Percentiles rank a stretch among this genome's conserved stretches.
Conservation (phyloP, 192 early-diverging fungal species). For the Coemansia sp. region DNA sequence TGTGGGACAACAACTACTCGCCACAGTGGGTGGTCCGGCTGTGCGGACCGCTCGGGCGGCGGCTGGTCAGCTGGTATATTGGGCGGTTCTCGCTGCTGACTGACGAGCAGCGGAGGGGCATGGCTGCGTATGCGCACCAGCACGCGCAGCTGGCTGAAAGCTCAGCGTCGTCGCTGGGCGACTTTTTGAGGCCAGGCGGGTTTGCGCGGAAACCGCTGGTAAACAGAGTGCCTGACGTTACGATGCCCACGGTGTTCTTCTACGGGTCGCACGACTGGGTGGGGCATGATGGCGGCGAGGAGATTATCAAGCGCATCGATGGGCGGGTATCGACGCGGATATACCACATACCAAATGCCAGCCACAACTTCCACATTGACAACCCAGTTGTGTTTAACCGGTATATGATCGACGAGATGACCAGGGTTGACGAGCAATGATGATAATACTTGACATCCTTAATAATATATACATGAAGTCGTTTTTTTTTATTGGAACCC, state of each 20-base stretch:
- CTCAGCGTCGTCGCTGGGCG: constrained; percentile 81
- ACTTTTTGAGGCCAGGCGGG: constrained; percentile 78
- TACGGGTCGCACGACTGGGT: constrained; percentile 89
- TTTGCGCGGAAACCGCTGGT: constrained; percentile 81
- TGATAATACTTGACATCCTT: background rate
- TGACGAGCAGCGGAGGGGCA: constrained; percentile 64
- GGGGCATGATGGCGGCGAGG: constrained; percentile 75
- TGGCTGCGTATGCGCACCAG: constrained; percentile 84
- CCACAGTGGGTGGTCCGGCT: constrained; percentile 80
- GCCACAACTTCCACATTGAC: constrained; percentile 88
- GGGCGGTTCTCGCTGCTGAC: constrained; percentile 69
- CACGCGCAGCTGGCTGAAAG: constrained; percentile 74
- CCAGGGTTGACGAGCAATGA: background rate
- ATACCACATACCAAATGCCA: constrained; percentile 60
- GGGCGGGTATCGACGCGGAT: constrained; percentile 40
- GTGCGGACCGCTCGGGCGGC: constrained; percentile 76
- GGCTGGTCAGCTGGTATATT: constrained; percentile 60
- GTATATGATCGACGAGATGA: constrained; percentile 60
- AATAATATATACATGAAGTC: background rate
- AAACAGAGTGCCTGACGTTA: constrained; percentile 62
- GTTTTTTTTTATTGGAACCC: no score
- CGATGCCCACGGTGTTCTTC: constrained; percentile 78
- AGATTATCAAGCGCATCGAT: constrained; percentile 63
- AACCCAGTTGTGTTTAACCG: constrained; percentile 77
- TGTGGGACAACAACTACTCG: constrained; percentile 81